phyloP scores from a whole-genome alignment of 176 grass and related monocot genomes.

The Saccharum spontaneum region DNA sequence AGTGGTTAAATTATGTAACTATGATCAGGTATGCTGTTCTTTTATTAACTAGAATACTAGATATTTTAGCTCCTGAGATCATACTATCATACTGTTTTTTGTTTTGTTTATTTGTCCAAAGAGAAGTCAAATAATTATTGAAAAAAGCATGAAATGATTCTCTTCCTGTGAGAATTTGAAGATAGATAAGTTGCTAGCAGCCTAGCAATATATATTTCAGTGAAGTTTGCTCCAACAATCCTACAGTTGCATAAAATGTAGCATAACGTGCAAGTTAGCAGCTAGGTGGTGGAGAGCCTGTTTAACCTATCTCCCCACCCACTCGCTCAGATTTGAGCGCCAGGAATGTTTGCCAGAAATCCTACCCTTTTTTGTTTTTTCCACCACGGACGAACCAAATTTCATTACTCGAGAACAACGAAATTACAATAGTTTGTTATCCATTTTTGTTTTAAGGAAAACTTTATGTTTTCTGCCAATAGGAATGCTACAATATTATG shows the following conservation, averaged over 20 bases:
- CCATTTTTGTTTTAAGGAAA: neutral
- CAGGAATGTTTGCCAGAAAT: neutral
- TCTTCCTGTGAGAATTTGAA: neutral
- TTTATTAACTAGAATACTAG: neutral
- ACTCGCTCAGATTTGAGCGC: neutral
- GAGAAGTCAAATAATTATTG: neutral
- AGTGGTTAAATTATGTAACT: neutral
- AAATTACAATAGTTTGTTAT: neutral
- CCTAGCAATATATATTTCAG: neutral
- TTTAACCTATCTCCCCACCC: neutral
- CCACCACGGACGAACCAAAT: too few relatives aligned
- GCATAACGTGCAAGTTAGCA: neutral
- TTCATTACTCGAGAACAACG: too few relatives aligned
- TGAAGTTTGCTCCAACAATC: neutral
- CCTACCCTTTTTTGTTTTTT: neutral
- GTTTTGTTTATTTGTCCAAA: neutral
- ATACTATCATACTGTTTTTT: constrained; percentile 9
- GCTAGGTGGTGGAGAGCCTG: neutral
- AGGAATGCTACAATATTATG: neutral
- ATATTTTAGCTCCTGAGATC: constrained; percentile 23
- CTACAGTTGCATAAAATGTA: neutral
- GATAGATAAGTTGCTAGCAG: neutral
- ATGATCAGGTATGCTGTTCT: neutral
- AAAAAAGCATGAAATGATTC: neutral
- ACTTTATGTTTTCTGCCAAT: neutral